Percentiles rank a stretch among this genome's conserved stretches.
Conservation (phyloP, 106 monocot species). For the Dioscorea zingiberensis region DNA sequence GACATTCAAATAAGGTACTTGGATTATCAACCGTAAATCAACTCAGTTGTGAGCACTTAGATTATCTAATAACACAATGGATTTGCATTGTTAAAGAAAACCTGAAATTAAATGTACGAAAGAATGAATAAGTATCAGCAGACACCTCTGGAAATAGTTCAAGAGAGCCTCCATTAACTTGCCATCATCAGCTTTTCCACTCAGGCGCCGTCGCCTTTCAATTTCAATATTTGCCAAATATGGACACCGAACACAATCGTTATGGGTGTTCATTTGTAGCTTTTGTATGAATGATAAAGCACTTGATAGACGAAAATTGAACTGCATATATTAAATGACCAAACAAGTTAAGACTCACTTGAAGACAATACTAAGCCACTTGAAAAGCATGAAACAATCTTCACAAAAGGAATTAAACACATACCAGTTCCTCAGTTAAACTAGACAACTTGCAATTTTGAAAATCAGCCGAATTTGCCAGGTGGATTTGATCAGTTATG, state of each 20-base stretch:
- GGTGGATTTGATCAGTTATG: conserved; percentile 2
- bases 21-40: background rate
- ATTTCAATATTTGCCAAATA: conserved; percentile 88
- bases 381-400: too few relatives aligned
- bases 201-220: conserved; percentile 49
- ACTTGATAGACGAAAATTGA: conserved; percentile 71
- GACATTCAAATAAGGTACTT: background rate
- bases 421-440: conserved; percentile 52
- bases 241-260: conserved; percentile 64
- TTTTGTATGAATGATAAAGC: conserved; percentile 61
- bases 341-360: conserved; percentile 5
- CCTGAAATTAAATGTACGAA: background rate
- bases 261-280: conserved; percentile 36
- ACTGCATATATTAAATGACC: conserved; percentile 37
- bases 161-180: conserved; percentile 59
- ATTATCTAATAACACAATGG: background rate
- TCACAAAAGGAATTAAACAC: background rate
- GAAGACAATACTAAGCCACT: background rate
- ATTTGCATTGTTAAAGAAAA: too few relatives aligned
- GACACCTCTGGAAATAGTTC: conserved; percentile 65
- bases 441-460: conserved; percentile 25
- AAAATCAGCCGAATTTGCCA: conserved; percentile 22
- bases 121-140: background rate
- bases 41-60: background rate
- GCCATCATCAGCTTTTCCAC: conserved; percentile 37